Evolutionary conservation across 1,139 yeast genomes (phyloP).

Genomic region (Yamadazyma oceani): DNA sequence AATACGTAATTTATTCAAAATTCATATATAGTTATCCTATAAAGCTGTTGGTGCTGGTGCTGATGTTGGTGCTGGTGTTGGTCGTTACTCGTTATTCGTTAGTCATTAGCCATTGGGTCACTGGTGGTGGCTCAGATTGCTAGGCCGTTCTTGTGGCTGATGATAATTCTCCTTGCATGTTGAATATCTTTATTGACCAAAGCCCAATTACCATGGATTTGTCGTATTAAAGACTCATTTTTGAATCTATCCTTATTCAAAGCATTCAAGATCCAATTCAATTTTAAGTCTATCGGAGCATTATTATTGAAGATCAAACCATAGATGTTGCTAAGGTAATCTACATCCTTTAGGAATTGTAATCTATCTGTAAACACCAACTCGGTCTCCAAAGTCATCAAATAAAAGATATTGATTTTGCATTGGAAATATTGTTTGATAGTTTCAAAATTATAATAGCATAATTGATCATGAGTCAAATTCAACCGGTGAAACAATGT

Average conservation of each 20-base stretch:
- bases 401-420: constrained; percentile 15
- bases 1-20: constrained; percentile 10
- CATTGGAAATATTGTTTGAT: constrained; percentile 16
- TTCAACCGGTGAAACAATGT: constrained; percentile 4
- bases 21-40: constrained; percentile 5
- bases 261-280: constrained; percentile 20
- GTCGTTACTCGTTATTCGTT: not conserved
- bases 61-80: no score
- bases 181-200: constrained; percentile 11
- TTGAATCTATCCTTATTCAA: constrained; percentile 11
- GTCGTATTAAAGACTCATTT: constrained; percentile 9
- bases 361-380: constrained; percentile 10
- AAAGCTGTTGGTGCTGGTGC: no score
- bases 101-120: no score
- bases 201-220: constrained; percentile 16
- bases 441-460: constrained; percentile 17
- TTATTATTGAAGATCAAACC: constrained; percentile 14
- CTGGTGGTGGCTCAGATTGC: no score
- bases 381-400: constrained; percentile 16
- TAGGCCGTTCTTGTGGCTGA: constrained; percentile 1
- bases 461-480: constrained; percentile 4
- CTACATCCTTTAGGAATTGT: constrained; percentile 15
- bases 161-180: constrained; percentile 3
- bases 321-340: constrained; percentile 15
- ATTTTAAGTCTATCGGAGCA: constrained; percentile 15